These are phyloP conservation scores for Mycena galopus DNA, from an alignment of 768 basidiomycete species.

Conservation along the genomic window DNA sequence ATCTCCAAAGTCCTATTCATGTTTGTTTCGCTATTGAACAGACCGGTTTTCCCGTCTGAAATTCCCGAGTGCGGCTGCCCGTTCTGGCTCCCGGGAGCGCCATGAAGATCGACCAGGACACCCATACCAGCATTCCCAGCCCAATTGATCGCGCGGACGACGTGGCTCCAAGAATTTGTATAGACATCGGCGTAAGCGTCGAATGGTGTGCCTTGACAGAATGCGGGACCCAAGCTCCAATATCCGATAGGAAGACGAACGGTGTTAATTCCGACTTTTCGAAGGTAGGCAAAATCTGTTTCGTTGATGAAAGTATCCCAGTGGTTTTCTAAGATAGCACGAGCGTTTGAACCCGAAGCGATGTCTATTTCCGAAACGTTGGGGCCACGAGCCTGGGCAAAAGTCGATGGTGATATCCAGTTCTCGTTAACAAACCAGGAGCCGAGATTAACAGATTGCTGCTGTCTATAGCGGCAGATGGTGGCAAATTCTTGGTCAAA, in stretches of 20 bases:
- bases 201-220: conserved; percentile 77
- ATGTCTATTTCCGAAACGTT: conserved; percentile 73
- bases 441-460: conserved; percentile 72
- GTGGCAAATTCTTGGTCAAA: conserved; percentile 64
- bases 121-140: conserved; percentile 74
- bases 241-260: conserved; percentile 74
- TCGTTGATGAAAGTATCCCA: conserved; percentile 83
- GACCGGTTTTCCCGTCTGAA: conserved; percentile 62
- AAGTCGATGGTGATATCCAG: conserved; percentile 82
- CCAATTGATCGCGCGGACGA: conserved; percentile 71
- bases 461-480: conserved; percentile 72
- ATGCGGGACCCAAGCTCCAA: conserved; percentile 70
- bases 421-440: conserved; percentile 81
- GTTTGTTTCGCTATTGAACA: conserved; percentile 61
- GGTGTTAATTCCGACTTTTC: conserved; percentile 75
- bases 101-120: conserved; percentile 78
- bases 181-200: conserved; percentile 65
- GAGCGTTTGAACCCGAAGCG: conserved; percentile 73
- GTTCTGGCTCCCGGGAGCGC: conserved; percentile 84
- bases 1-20: conserved; percentile 66
- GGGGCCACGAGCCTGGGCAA: conserved; percentile 66
- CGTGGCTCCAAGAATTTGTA: conserved; percentile 74
- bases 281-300: conserved; percentile 77
- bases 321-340: conserved; percentile 72
- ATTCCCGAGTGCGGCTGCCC: conserved; percentile 78